These are phyloP conservation scores for Physcia stellaris DNA, from an alignment of 495 filamentous ascomycete genomes.

Conservation along the genomic window DNA sequence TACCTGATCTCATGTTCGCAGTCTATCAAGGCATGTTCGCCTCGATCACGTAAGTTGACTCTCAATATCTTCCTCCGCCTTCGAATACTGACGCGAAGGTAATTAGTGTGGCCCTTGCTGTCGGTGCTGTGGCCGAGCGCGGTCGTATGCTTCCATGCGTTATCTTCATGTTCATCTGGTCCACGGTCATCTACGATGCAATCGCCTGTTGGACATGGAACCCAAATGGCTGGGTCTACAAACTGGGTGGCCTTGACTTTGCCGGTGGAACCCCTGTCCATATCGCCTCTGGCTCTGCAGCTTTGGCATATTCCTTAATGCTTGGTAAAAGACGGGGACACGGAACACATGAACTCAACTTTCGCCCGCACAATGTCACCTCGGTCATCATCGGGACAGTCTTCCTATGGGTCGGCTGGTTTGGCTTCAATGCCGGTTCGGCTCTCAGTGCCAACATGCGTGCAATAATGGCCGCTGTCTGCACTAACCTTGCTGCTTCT, in stretches of 20 bases:
- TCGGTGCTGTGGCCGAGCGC: conserved; percentile 84
- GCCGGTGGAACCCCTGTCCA: conserved; percentile 95
- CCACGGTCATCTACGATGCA: conserved; percentile 86
- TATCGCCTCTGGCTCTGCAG: conserved; percentile 80
- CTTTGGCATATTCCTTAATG: conserved; percentile 76
- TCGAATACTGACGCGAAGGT: not conserved
- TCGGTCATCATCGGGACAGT: conserved; percentile 95
- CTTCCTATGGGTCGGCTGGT: conserved; percentile 99
- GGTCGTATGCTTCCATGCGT: conserved; percentile 89
- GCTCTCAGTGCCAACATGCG: conserved; percentile 84
- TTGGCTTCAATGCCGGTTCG: conserved; percentile 93
- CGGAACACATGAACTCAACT: conserved; percentile 80
- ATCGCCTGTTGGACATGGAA: conserved; percentile 99
- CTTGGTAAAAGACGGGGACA: conserved; percentile 75
- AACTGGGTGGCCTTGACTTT: conserved; percentile 84
- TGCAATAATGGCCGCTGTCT: conserved; percentile 46
- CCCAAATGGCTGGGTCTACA: conserved; percentile 64
- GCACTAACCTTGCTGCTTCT: conserved; percentile 40
- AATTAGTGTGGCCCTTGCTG: conserved; percentile 65
- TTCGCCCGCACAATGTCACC: conserved; percentile 94
- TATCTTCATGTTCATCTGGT: conserved; percentile 95
- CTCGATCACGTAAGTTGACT: conserved; percentile 59
- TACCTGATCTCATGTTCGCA: conserved; percentile 85
- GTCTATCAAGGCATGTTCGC: conserved; percentile 99
- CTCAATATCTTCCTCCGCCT: not conserved